phyloP scores from a whole-genome alignment of 1,284 basidiomycete genomes.

The Sporisorium sorghi region DNA sequence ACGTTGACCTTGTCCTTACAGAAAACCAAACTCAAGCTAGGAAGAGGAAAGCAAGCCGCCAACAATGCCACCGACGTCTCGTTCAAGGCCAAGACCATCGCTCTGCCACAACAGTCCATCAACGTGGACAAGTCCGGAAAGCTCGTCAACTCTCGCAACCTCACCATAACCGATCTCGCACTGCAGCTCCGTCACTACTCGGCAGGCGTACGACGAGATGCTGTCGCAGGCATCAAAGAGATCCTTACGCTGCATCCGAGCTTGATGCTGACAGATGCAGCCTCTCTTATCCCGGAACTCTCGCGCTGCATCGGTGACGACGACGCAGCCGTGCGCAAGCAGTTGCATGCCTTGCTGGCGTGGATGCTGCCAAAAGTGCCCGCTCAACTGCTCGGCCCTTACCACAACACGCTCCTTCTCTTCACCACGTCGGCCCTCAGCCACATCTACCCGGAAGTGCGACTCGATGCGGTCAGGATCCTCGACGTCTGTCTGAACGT shows the following conservation, averaged over 20 bases:
- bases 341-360: slow-evolving; percentile 71
- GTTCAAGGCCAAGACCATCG: slow-evolving; percentile 81
- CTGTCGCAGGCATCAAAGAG: slow-evolving; percentile 83
- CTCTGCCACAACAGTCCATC: slow-evolving; percentile 60
- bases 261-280: slow-evolving; percentile 75
- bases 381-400: slow-evolving; percentile 74
- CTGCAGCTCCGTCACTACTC: slow-evolving; percentile 86
- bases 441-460: slow-evolving; percentile 92
- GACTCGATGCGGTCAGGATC: slow-evolving; percentile 87
- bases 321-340: slow-evolving; percentile 71
- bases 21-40: slow-evolving; percentile 96
- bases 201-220: slow-evolving; percentile 80
- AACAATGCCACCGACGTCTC: slow-evolving; percentile 92
- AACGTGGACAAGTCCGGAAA: slow-evolving; percentile 55
- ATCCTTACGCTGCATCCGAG: slow-evolving; percentile 78
- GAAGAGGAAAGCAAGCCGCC: slow-evolving; percentile 87
- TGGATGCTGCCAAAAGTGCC: slow-evolving; percentile 81
- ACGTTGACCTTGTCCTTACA: slow-evolving; percentile 66
- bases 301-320: slow-evolving; percentile 79
- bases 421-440: slow-evolving; percentile 91
- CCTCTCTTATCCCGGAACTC: slow-evolving; percentile 77
- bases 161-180: slow-evolving; percentile 83
- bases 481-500: slow-evolving; percentile 81
- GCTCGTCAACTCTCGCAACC: slow-evolving; percentile 71
- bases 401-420: slow-evolving; percentile 79